These are phyloP conservation scores for Mangifera indica DNA, from an alignment of 345 rosid genomes.

Conservation along the genomic window DNA sequence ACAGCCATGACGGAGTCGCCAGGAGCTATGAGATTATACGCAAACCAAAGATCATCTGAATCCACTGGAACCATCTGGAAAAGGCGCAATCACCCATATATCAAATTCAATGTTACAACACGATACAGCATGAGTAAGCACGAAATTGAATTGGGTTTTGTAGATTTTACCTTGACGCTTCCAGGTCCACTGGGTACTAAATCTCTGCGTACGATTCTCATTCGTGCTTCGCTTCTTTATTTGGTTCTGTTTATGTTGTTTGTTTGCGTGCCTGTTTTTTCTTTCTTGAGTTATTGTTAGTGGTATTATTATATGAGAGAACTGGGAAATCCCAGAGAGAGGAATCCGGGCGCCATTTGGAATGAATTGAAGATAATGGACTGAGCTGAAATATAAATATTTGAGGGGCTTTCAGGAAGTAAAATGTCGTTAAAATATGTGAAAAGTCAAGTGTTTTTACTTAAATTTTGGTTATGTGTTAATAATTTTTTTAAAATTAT, in stretches of 20 bases:
- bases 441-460: too few relatives aligned
- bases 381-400: too few relatives aligned
- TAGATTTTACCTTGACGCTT: slow-evolving; percentile 63
- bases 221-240: slow-evolving; percentile 13
- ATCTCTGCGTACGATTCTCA: slow-evolving; percentile 62
- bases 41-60: slow-evolving; percentile 91
- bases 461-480: too few relatives aligned
- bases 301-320: not conserved
- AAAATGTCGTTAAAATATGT: too few relatives aligned
- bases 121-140: not conserved
- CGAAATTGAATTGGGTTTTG: slow-evolving; percentile 2
- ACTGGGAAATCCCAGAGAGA: too few relatives aligned
- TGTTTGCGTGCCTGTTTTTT: not conserved
- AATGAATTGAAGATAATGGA: too few relatives aligned
- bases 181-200: slow-evolving; percentile 65
- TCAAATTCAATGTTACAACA: not conserved
- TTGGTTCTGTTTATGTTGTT: not conserved
- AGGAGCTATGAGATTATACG: slow-evolving; percentile 69
- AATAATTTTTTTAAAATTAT: too few relatives aligned
- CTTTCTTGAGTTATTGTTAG: not conserved
- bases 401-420: too few relatives aligned
- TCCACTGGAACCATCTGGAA: slow-evolving; percentile 75
- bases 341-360: too few relatives aligned
- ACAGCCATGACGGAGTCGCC: slow-evolving; percentile 84
- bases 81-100: not conserved